Percentiles rank a stretch among this genome's conserved stretches.
These are phyloP conservation scores for Ceratocystis alfenasii DNA, from an alignment of 2,329 filamentous ascomycete species.

Conservation along the genomic window DNA sequence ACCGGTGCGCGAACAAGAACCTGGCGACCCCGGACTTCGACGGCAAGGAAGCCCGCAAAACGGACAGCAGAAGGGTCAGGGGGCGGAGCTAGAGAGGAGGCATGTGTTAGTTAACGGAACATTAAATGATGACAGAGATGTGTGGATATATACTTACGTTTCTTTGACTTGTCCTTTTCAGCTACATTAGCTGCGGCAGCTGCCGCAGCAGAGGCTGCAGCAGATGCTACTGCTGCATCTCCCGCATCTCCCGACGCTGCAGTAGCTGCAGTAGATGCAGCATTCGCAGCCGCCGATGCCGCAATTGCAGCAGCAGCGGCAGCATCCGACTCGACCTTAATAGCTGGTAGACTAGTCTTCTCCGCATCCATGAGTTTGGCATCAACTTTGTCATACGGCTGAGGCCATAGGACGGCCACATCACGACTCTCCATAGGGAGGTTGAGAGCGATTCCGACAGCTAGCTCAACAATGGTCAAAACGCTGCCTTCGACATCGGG, in stretches of 20 bases:
- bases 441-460: slow-evolving; percentile 73
- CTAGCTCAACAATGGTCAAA: slow-evolving; percentile 84
- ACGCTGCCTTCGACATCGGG: slow-evolving; percentile 76
- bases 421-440: slow-evolving; percentile 84
- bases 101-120: not conserved
- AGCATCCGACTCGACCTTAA: slow-evolving; percentile 24
- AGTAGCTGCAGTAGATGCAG: slow-evolving; percentile 23
- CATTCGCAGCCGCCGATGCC: slow-evolving; percentile 32
- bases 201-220: not conserved
- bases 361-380: slow-evolving; percentile 78
- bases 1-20: slow-evolving; percentile 66
- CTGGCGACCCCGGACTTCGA: slow-evolving; percentile 65
- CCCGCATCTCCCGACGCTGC: not conserved
- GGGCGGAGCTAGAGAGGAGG: not conserved
- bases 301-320: slow-evolving; percentile 25
- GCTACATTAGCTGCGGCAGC: slow-evolving; percentile 32
- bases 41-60: slow-evolving; percentile 61
- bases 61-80: slow-evolving; percentile 49
- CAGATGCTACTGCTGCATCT: not conserved
- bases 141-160: slow-evolving; percentile 32
- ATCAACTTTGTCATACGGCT: slow-evolving; percentile 60
- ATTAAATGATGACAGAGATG: not conserved
- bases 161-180: slow-evolving; percentile 37
- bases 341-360: slow-evolving; percentile 52
- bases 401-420: slow-evolving; percentile 73